These are phyloP conservation scores for Mycena vulgaris DNA, from an alignment of 768 basidiomycete genomes.

Conservation along the genomic window DNA sequence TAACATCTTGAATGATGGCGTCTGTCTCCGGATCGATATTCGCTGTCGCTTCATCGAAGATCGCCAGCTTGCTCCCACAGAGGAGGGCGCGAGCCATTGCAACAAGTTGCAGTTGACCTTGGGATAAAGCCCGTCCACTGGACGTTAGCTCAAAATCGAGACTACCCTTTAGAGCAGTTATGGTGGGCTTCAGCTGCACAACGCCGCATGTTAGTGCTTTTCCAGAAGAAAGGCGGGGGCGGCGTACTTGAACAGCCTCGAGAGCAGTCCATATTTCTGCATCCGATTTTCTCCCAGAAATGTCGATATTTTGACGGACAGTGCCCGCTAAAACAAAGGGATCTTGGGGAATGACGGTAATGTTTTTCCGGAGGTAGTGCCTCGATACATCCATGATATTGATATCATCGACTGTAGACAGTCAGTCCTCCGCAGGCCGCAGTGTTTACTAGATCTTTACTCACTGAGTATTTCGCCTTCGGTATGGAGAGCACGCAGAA, in stretches of 20 bases:
- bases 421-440: neutral
- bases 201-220: neutral
- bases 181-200: slow-evolving; percentile 25
- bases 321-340: slow-evolving; percentile 61
- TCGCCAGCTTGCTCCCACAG: slow-evolving; percentile 65
- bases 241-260: slow-evolving; percentile 25
- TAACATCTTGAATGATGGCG: slow-evolving; percentile 65
- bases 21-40: slow-evolving; percentile 65
- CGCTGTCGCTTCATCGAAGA: slow-evolving; percentile 65
- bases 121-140: slow-evolving; percentile 23
- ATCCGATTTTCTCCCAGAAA: slow-evolving; percentile 22
- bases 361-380: slow-evolving; percentile 53
- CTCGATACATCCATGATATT: slow-evolving; percentile 69
- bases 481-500: slow-evolving; percentile 62
- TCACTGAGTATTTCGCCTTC: slow-evolving; percentile 53
- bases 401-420: slow-evolving; percentile 49
- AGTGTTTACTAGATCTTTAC: neutral
- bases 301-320: slow-evolving; percentile 61
- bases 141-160: slow-evolving; percentile 28
- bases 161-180: slow-evolving; percentile 20
- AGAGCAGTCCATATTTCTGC: slow-evolving; percentile 33
- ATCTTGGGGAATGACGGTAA: slow-evolving; percentile 49
- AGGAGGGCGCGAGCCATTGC: slow-evolving; percentile 71
- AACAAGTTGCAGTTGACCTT: slow-evolving; percentile 60
- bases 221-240: neutral